phyloP scores from a whole-genome alignment of 306 rosid genomes.

The Castanea mollissima region DNA sequence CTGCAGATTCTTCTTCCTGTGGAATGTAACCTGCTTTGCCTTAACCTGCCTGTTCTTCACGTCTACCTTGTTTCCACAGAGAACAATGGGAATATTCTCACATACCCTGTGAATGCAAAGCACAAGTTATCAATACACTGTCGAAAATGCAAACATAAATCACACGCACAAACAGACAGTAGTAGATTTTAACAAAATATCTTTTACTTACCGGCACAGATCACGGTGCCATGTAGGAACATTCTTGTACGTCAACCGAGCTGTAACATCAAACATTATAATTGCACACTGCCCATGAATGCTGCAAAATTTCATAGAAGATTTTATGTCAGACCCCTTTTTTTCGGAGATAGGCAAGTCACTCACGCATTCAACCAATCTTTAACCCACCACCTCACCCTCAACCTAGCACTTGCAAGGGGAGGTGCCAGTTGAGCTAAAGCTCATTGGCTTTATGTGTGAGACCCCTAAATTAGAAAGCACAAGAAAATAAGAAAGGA shows the following conservation, averaged over 20 bases:
- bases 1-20: constrained; percentile 80
- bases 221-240: constrained; percentile 85
- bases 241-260: constrained; percentile 69
- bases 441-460: not conserved
- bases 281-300: constrained; percentile 79
- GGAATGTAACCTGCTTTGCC: constrained; percentile 81
- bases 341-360: too few species aligned
- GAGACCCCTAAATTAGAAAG: not conserved
- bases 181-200: not conserved
- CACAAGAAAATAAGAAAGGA: not conserved
- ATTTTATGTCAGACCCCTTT: not conserved
- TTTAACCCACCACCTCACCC: too few species aligned
- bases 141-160: not conserved
- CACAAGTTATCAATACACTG: not conserved
- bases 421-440: too few species aligned
- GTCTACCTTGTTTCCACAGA: constrained; percentile 83
- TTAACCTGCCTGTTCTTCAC: constrained; percentile 79
- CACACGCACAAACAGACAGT: not conserved
- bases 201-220: constrained; percentile 56
- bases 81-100: constrained; percentile 79
- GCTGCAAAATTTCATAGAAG: constrained; percentile 30
- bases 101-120: constrained; percentile 47
- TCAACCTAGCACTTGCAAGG: too few species aligned
- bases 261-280: constrained; percentile 77
- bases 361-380: too few species aligned